A percentile compares a stretch with the other conserved stretches of the same genome.
Conservation (phyloP, 495 filamentous ascomycete genomes). For the Penicillium riverlandense region DNA sequence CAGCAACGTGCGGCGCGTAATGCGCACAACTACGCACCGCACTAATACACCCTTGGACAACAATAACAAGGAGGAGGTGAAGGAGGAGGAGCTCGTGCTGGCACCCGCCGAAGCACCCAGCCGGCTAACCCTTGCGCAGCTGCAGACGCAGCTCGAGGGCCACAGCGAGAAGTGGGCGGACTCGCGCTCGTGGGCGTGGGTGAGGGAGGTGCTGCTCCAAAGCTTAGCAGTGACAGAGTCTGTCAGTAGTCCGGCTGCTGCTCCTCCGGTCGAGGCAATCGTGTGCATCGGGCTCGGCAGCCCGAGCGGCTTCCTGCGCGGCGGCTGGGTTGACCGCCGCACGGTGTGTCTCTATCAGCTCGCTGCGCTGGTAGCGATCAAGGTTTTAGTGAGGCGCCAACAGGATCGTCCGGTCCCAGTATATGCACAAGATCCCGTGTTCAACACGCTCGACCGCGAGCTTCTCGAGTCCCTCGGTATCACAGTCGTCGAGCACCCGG, state of each 20-base stretch:
- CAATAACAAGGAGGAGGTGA: no score
- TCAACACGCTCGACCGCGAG: conserved; percentile 51
- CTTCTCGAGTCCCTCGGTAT: conserved; percentile 50
- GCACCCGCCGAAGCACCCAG: conserved; percentile 26
- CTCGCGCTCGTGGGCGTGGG: conserved; percentile 20
- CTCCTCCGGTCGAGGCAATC: conserved; percentile 15
- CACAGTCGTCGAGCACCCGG: conserved; percentile 48
- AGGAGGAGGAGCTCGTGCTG: conserved; percentile 1
- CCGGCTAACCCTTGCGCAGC: conserved; percentile 28
- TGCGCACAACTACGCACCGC: conserved; percentile 3
- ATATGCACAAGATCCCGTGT: conserved; percentile 65
- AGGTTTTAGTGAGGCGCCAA: conserved; percentile 21
- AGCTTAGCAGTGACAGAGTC: no score
- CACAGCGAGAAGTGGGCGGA: conserved; percentile 20
- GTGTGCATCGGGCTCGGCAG: conserved; percentile 52
- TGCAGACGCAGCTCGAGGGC: conserved; percentile 25
- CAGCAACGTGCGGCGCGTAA: conserved; percentile 16
- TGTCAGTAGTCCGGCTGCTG: no score
- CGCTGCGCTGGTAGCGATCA: conserved; percentile 50
- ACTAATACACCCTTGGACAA: no score
- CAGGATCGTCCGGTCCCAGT: conserved; percentile 16
- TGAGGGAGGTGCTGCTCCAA: neutral
- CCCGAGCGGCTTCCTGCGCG: conserved; percentile 37
- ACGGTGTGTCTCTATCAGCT: conserved; percentile 49
- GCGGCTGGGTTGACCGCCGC: conserved; percentile 40